A percentile compares a stretch with the other conserved stretches of the same genome.
These are phyloP conservation scores for Mimosa pudica DNA, from an alignment of 306 rosid genomes.

Conservation along the genomic window DNA sequence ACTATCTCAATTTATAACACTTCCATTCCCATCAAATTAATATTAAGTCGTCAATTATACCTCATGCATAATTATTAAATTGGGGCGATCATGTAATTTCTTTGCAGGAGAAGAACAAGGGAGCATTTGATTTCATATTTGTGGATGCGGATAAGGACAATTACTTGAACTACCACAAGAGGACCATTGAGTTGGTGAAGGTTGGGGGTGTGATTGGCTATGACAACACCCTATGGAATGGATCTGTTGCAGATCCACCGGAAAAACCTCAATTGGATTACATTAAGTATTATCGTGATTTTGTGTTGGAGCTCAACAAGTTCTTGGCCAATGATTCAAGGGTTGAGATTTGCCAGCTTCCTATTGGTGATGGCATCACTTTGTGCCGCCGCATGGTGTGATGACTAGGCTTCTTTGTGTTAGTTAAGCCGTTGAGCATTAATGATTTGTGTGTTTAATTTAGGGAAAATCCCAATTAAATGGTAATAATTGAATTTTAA, in stretches of 20 bases:
- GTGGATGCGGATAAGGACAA: conserved; percentile 92
- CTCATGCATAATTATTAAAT: not conserved
- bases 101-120: conserved; percentile 67
- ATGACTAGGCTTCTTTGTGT: not conserved
- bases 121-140: conserved; percentile 64
- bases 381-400: conserved; percentile 70
- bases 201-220: conserved; percentile 86
- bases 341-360: conserved; percentile 82
- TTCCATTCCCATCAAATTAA: not conserved
- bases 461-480: no score
- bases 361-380: conserved; percentile 87
- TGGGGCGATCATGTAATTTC: not conserved
- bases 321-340: conserved; percentile 77
- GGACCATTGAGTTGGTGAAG: conserved; percentile 74
- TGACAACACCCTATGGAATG: conserved; percentile 92
- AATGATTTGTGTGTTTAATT: no score
- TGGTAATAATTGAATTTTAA: no score
- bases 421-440: no score
- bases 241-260: conserved; percentile 76
- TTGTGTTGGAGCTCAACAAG: conserved; percentile 80
- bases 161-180: conserved; percentile 86
- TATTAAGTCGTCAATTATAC: not conserved
- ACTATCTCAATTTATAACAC: not conserved
- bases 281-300: conserved; percentile 78
- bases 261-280: conserved; percentile 77